Base-by-base conservation (phyloP, 164 flowering plant species). In the Cinnamomum micranthum region DNA sequence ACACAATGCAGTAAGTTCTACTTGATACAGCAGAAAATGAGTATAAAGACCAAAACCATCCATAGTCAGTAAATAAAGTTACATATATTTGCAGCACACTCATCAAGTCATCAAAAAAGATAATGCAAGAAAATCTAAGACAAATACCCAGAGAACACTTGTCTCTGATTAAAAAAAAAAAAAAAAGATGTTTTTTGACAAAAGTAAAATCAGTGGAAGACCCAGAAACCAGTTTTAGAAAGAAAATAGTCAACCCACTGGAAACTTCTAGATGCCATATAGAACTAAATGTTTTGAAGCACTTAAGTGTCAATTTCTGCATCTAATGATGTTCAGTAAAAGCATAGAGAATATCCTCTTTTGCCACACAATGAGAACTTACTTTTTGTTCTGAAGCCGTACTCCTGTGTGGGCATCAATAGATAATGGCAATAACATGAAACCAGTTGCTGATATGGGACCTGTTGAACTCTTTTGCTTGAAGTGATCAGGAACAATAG, bases 361-460 rank as follows among this genome's bases (percentile, higher is more conserved):
- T 82, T 50, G 60, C 75, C 71, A 77, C 76, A 81, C 77, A 72
- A 81, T 65, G 75, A 83, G 68, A 89, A 91, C 88, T 89, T 88
- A 90, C 78, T 75, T 22, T 70, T 75, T 73, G 66, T 74, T 83
- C 72, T 58, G 84, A 76, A 78, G 78, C 76, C 82, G 77, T 73
- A 76, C 78, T 79, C 77, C 73, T 58, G 76, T 77, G 70, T 55
- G 72, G 68, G 74, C 69, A 73, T 68, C 72, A 68, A 55, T 62
- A 83, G 72, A 28, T 31, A n/a, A 35, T 41, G 71, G 23, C 28
- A 69, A 35, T 4, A 67, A 41, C 7, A 9, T 31, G 5, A 33
- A 3, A 28, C 27, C 68, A 65, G 74, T 17, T 63, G 58, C 58
- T 22, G n/a, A 68, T 58, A 65, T 19, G 9, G 55, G 63, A 23